These are phyloP conservation scores for Chytridium lagenaria DNA, from an alignment of 371 early-diverging fungal genomes.

Conservation along the genomic window DNA sequence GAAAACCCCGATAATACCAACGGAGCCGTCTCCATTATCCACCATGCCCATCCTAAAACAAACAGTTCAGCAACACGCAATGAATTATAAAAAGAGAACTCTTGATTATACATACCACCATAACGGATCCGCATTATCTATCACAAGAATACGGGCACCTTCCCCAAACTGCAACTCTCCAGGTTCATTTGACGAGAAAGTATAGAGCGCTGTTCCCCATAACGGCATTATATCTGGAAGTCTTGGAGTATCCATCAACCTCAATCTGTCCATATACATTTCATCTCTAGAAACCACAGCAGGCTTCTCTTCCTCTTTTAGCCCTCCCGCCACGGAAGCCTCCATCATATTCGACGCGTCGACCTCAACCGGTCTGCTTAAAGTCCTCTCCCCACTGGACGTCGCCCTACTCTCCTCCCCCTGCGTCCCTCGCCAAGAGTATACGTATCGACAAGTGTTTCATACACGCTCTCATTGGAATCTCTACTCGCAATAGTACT, in stretches of 20 bases:
- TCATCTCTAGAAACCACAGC: too few relatives aligned
- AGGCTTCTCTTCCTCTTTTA: too few relatives aligned
- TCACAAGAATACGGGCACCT: background rate
- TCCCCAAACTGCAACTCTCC: slow-evolving; percentile 5
- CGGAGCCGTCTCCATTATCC: background rate
- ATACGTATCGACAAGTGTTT: background rate
- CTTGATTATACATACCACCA: slow-evolving; percentile 5
- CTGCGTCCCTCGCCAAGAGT: too few relatives aligned
- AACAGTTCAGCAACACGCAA: background rate
- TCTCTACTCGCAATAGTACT: too few relatives aligned
- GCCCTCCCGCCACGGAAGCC: too few relatives aligned
- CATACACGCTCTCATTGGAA: background rate
- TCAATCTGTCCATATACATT: too few relatives aligned
- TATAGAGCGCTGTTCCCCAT: slow-evolving; percentile 5
- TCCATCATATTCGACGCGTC: too few relatives aligned
- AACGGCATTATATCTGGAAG: background rate
- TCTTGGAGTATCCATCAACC: background rate
- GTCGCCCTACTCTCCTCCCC: too few relatives aligned
- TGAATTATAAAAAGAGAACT: background rate
- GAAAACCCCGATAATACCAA: slow-evolving; percentile 7
- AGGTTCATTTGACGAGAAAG: background rate
- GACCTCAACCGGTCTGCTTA: too few relatives aligned
- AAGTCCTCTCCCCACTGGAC: too few relatives aligned
- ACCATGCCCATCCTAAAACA: slow-evolving; percentile 17
- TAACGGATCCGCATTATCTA: background rate